Percentiles rank a stretch among this genome's conserved stretches.
Evolutionary conservation across 805 yeast genomes (phyloP).

Genomic region (Barnettozyma vustinii): DNA sequence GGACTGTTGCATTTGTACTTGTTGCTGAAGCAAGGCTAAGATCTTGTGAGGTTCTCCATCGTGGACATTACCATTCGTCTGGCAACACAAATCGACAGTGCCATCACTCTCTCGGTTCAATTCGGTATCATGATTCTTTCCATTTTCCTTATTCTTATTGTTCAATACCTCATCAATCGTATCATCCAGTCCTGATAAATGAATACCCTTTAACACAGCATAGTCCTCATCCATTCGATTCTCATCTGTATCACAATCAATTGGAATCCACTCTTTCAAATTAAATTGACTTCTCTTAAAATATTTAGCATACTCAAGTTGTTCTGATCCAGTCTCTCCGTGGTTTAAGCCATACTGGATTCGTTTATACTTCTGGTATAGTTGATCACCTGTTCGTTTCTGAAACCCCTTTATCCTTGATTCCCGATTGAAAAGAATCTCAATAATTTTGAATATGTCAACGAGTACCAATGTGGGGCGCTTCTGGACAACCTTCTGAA

Average conservation of each 20-base stretch:
- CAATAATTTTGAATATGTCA: slow-evolving; percentile 22
- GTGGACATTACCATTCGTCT: slow-evolving; percentile 3
- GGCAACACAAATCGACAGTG: not conserved
- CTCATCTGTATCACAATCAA: slow-evolving; percentile 10
- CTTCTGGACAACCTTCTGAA: slow-evolving; percentile 14
- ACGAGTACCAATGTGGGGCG: slow-evolving; percentile 19
- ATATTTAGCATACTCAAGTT: slow-evolving; percentile 16
- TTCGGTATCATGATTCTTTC: not conserved
- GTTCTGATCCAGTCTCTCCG: slow-evolving; percentile 14
- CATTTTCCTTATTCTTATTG: not conserved
- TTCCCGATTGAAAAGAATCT: slow-evolving; percentile 20
- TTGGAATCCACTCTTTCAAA: slow-evolving; percentile 23
- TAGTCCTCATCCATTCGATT: slow-evolving; percentile 7
- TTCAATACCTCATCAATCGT: slow-evolving; percentile 15
- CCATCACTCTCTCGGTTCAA: not conserved
- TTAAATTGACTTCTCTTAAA: slow-evolving; percentile 17
- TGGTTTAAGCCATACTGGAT: slow-evolving; percentile 23
- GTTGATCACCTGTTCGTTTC: slow-evolving; percentile 23
- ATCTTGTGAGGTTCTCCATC: not conserved
- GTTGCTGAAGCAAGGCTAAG: slow-evolving; percentile 10
- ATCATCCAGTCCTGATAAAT: slow-evolving; percentile 14
- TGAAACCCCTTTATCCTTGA: slow-evolving; percentile 20
- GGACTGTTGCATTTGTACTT: slow-evolving; percentile 2
- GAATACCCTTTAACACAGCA: slow-evolving; percentile 10
- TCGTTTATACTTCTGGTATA: slow-evolving; percentile 25